Conservation (phyloP, 768 basidiomycete genomes). For the Leccinum arenicola region DNA sequence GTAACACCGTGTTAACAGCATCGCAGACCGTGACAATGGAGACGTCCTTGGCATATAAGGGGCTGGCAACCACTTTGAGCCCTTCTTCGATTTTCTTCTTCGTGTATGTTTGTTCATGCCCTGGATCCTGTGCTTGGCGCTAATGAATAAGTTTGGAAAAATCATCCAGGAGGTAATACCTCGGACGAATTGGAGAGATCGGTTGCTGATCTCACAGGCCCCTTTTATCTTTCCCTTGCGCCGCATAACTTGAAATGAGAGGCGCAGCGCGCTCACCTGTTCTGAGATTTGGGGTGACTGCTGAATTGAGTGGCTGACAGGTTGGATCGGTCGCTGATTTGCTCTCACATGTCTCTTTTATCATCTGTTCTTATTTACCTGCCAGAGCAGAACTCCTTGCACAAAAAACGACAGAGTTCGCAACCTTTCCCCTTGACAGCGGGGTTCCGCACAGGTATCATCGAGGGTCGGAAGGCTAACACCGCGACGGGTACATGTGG, state of each 20-base stretch:
- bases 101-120: constrained; percentile 2
- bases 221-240: not conserved
- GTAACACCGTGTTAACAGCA: constrained; percentile 6
- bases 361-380: no score
- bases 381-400: no score
- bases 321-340: no score
- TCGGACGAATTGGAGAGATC: not conserved
- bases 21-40: constrained; percentile 7
- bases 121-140: not conserved
- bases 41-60: constrained; percentile 1
- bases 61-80: constrained; percentile 1
- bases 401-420: no score
- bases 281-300: not conserved
- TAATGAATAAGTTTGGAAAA: constrained; percentile 1
- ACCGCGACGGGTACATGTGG: no score
- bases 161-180: not conserved
- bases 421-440: no score
- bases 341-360: no score
- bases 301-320: not conserved
- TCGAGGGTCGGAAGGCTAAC: no score
- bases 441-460: no score
- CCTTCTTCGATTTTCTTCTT: constrained; percentile 3
- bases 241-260: not conserved
- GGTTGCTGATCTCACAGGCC: not conserved
- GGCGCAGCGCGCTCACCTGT: not conserved